Conservation (phyloP, 2,329 filamentous ascomycete genomes). For the Epichloe sp. region DNA sequence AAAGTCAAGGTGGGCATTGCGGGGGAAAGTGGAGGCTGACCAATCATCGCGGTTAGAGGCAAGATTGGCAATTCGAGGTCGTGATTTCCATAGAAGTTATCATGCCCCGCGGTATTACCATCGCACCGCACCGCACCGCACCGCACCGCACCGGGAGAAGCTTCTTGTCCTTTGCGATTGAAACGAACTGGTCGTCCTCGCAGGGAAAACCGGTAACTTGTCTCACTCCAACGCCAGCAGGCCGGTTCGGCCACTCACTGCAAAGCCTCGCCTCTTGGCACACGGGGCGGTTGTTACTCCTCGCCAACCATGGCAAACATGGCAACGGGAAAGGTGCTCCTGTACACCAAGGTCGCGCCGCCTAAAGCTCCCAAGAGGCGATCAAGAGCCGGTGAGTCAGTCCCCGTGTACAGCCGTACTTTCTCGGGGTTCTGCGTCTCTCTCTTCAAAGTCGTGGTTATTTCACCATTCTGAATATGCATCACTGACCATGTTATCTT, state of each 20-base stretch:
- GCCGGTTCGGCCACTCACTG: neutral
- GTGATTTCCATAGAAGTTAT: too few relatives aligned
- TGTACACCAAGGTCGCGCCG: conserved; percentile 43
- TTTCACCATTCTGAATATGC: neutral
- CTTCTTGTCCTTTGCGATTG: too few relatives aligned
- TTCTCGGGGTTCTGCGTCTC: neutral
- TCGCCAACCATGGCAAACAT: neutral
- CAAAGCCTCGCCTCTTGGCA: neutral
- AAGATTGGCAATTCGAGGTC: too few relatives aligned
- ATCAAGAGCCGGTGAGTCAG: conserved; percentile 42
- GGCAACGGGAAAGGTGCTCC: conserved; percentile 29
- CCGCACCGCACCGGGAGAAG: too few relatives aligned
- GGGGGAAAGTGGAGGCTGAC: too few relatives aligned
- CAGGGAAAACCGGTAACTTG: too few relatives aligned
- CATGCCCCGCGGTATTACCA: too few relatives aligned
- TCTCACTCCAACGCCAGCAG: too few relatives aligned
- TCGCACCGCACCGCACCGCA: too few relatives aligned
- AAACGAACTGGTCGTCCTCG: too few relatives aligned
- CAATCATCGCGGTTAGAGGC: too few relatives aligned
- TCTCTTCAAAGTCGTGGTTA: neutral
- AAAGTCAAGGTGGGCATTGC: too few relatives aligned
- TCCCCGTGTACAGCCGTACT: neutral
- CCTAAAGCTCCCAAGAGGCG: conserved; percentile 47
- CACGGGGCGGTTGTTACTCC: neutral
- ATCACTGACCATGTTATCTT: conserved; percentile 2